Evolutionary conservation across 768 basidiomycete genomes (phyloP), one percentile per base, ranked within the genome.

Genomic region (Podaxis mareebaensis): DNA sequence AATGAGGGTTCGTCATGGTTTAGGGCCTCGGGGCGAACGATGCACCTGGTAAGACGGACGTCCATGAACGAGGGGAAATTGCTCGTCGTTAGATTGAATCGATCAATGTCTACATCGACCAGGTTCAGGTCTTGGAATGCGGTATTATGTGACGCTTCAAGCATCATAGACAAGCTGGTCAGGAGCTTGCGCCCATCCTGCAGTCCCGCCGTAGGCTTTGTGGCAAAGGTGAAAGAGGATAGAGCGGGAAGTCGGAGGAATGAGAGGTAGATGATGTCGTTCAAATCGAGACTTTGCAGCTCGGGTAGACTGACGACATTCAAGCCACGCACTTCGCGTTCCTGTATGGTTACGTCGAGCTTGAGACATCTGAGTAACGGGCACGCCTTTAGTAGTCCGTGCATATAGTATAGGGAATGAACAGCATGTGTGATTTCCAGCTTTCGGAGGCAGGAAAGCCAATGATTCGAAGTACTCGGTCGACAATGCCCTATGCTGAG

Each of bases 171-270:
- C 22, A 65, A 48, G 49, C 28, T 60, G 17, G 40, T 55, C 7
- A 53, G 22, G 12, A 60, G 49, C 53, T 60, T 65, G 42, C 33
- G 53, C 3, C 58, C 64, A 30, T 65, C 64, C 17, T 65, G 64
- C 11, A 53, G 15, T 28, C 52, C 53, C 3, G 48, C 12, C 20
- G n/a, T 13, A 7, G 53, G 7, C 10, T n/a, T 13, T 48, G 48
- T 54, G 17, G 44, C 33, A 28, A 60, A 60, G 7, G 51, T 58
- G 53, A 65, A 48, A 11, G 64, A 60, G 17, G 13, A 6, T 15
- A 65, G 44, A 24, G 36, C 36, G 5, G 64, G 64, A 36, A 65
- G 53, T 36, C 59, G 64, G 33, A 65, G 59, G 38, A 60, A 65
- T 10, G 64, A 48, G 26, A 65, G 52, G 55, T 61, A 65, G 40